Conservation (phyloP, 2,329 filamentous ascomycete genomes). For the Plectosphaerella sp. region DNA sequence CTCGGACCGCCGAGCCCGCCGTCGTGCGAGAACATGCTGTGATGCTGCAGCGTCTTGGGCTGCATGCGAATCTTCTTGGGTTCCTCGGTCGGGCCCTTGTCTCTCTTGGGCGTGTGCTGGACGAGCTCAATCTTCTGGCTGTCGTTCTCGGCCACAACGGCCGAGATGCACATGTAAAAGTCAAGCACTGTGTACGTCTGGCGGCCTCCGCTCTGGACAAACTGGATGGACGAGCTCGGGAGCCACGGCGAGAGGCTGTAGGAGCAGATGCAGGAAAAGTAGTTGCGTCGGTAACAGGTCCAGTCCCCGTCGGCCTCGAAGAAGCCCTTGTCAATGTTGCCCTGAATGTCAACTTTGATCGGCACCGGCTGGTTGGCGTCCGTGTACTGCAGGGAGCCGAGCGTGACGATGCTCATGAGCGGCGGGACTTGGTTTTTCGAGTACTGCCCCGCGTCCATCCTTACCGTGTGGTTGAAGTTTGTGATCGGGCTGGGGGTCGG, state of each 20-base stretch:
- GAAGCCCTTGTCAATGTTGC: slow-evolving; percentile 85
- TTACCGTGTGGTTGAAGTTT: slow-evolving; percentile 38
- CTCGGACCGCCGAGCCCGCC: slow-evolving; percentile 25
- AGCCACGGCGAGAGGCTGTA: slow-evolving; percentile 62
- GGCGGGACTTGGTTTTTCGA: slow-evolving; percentile 43
- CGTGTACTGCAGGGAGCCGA: slow-evolving; percentile 58
- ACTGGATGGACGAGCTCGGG: slow-evolving; percentile 40
- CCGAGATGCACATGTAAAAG: slow-evolving; percentile 81
- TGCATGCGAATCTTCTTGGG: slow-evolving; percentile 66
- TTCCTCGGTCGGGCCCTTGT: slow-evolving; percentile 77
- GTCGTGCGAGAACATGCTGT: slow-evolving; percentile 40
- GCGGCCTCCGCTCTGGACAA: slow-evolving; percentile 43
- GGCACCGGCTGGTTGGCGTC: slow-evolving; percentile 38
- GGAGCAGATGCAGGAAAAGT: slow-evolving; percentile 80
- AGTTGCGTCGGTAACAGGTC: slow-evolving; percentile 91
- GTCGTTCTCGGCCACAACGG: slow-evolving; percentile 71
- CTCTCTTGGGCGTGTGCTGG: slow-evolving; percentile 86
- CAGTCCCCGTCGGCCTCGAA: slow-evolving; percentile 77
- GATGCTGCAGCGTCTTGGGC: slow-evolving; percentile 52
- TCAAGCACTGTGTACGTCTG: slow-evolving; percentile 63
- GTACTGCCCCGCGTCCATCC: slow-evolving; percentile 38
- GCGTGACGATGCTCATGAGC: slow-evolving; percentile 41
- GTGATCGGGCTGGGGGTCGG: slow-evolving; percentile 40
- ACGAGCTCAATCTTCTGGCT: slow-evolving; percentile 79
- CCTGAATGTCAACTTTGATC: slow-evolving; percentile 69